phyloP scores from a whole-genome alignment of 495 filamentous ascomycete species.

The Glarea lozoyensis region DNA sequence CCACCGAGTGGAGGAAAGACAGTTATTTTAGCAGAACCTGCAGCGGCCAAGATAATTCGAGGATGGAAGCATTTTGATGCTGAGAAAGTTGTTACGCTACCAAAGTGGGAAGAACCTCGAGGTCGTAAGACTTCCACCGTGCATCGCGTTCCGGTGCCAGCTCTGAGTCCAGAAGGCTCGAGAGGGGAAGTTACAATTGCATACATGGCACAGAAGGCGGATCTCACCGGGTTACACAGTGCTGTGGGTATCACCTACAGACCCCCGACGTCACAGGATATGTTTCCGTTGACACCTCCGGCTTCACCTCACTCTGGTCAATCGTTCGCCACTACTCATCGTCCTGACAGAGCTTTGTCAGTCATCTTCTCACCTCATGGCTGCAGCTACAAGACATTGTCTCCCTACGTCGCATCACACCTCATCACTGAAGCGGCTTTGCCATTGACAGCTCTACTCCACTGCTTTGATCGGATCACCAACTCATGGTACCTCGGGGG shows the following conservation, averaged over 20 bases:
- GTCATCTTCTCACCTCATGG: constrained; percentile 41
- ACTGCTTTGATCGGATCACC: constrained; percentile 49
- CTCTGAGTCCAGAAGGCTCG: constrained; percentile 31
- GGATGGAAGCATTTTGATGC: constrained; percentile 58
- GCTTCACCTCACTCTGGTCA: constrained; percentile 26
- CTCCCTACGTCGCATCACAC: constrained; percentile 36
- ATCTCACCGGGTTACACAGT: constrained; percentile 52
- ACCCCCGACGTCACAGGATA: constrained; percentile 30
- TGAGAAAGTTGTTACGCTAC: constrained; percentile 40
- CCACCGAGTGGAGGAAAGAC: constrained; percentile 40
- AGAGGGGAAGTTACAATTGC: constrained; percentile 58
- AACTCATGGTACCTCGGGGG: constrained; percentile 62
- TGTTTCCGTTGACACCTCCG: constrained; percentile 13
- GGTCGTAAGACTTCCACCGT: constrained; percentile 28
- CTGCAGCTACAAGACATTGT: constrained; percentile 27
- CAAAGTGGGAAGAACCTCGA: constrained; percentile 41
- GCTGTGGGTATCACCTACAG: constrained; percentile 66
- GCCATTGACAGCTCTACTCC: constrained; percentile 53
- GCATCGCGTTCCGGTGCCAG: constrained; percentile 33
- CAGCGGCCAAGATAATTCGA: constrained; percentile 49
- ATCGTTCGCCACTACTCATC: constrained; percentile 7
- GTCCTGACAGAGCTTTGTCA: constrained; percentile 23
- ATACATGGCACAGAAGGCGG: constrained; percentile 50
- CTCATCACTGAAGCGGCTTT: constrained; percentile 32
- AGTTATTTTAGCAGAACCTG: constrained; percentile 54